These are phyloP conservation scores for Starmerella bombi DNA, from an alignment of 805 yeast species.

Conservation along the genomic window DNA sequence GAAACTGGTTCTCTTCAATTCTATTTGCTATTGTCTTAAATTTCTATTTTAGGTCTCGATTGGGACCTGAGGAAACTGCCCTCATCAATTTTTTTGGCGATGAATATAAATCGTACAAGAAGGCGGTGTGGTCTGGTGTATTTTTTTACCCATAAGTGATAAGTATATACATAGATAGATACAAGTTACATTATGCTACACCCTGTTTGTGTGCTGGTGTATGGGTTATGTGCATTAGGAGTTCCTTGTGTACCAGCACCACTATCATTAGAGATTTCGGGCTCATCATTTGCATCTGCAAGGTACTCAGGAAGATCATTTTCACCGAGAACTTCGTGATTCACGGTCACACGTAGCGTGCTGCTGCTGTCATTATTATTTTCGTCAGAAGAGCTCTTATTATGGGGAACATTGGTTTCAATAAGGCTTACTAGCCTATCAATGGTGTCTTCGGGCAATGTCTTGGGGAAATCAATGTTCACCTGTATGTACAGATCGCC, in stretches of 20 bases:
- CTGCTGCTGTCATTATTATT: background rate
- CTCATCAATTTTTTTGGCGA: constrained; percentile 58
- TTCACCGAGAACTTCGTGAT: constrained; percentile 7
- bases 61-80: constrained; percentile 52
- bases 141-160: constrained; percentile 39
- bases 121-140: constrained; percentile 42
- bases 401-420: too few species aligned
- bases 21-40: constrained; percentile 48
- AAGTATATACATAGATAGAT: too few species aligned
- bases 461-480: constrained; percentile 18
- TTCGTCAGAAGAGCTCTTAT: too few species aligned
- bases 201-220: too few species aligned
- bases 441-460: constrained; percentile 10
- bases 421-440: constrained; percentile 11
- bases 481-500: constrained; percentile 20
- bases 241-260: background rate
- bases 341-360: too few species aligned
- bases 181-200: too few species aligned
- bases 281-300: constrained; percentile 12
- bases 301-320: constrained; percentile 12
- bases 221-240: background rate
- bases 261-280: constrained; percentile 1
- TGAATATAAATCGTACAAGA: constrained; percentile 44
- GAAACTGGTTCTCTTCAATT: constrained; percentile 48
- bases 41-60: constrained; percentile 56